Conservation (phyloP, 2,329 filamentous ascomycete genomes). For the Aureobasidium sp. region DNA sequence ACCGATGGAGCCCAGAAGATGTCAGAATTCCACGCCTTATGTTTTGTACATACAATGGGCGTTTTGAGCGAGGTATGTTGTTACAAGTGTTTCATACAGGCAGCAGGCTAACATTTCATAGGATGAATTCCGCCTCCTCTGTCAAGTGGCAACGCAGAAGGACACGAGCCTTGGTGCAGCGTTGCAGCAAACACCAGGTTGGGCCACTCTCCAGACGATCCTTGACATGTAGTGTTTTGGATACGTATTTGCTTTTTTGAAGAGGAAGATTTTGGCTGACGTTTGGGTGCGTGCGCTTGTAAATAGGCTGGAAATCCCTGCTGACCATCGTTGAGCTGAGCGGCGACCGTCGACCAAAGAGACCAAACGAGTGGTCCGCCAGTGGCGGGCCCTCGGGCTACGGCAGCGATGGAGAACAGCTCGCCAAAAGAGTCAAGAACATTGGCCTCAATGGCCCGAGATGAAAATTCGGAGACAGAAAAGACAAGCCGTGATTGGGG, state of each 20-base stretch:
- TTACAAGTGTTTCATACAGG: background rate
- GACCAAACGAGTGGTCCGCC: conserved; percentile 15
- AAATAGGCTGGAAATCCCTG: conserved; percentile 42
- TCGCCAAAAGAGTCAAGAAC: conserved; percentile 26
- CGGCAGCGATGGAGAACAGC: conserved; percentile 19
- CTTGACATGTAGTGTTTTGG: conserved; percentile 42
- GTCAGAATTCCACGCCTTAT: conserved; percentile 92
- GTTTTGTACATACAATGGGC: conserved; percentile 72
- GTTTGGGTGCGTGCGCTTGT: conserved; percentile 16
- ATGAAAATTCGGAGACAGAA: background rate
- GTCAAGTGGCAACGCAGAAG: conserved; percentile 73
- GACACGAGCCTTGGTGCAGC: conserved; percentile 75
- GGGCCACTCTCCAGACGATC: conserved; percentile 92
- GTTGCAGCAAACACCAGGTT: conserved; percentile 79
- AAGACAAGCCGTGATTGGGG: background rate
- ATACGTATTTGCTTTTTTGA: conserved; percentile 20
- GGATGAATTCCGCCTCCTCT: conserved; percentile 85
- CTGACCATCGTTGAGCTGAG: conserved; percentile 90
- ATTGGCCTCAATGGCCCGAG: conserved; percentile 17
- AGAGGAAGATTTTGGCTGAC: conserved; percentile 18
- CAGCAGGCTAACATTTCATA: conserved; percentile 34
- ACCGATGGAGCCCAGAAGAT: conserved; percentile 60
- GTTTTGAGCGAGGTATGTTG: conserved; percentile 71
- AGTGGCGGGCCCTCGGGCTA: background rate
- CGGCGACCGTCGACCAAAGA: conserved; percentile 79